Evolutionary conservation across 129 eudicot genomes (phyloP).

Genomic region (Scalesia atractyloides): DNA sequence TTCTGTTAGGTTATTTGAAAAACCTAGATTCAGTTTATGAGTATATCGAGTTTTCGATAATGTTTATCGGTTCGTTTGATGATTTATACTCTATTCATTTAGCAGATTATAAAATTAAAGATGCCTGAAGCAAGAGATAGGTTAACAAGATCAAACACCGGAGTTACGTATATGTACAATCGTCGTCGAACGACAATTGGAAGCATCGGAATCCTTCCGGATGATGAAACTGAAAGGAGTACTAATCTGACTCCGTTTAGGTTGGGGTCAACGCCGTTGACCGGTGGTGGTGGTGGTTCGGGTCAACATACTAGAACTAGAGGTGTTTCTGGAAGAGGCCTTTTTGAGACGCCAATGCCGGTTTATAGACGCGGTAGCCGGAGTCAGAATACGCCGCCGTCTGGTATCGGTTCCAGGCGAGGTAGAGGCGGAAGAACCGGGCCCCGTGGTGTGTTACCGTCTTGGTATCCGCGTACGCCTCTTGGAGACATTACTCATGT

Average conservation of each 20-base stretch:
- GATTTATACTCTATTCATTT: background rate
- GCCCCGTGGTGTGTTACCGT: slow-evolving; percentile 42
- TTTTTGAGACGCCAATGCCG: slow-evolving; percentile 39
- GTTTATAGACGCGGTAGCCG: slow-evolving; percentile 42
- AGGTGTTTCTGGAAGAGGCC: slow-evolving; percentile 34
- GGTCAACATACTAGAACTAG: slow-evolving; percentile 25
- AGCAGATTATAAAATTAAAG: slow-evolving; percentile 16
- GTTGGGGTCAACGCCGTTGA: slow-evolving; percentile 49
- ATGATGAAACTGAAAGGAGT: slow-evolving; percentile 23
- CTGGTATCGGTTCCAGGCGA: slow-evolving; percentile 26
- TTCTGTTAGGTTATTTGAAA: background rate
- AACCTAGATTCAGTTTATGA: background rate
- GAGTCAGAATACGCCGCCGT: slow-evolving; percentile 41
- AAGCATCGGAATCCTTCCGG: slow-evolving; percentile 17
- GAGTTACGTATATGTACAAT: slow-evolving; percentile 30
- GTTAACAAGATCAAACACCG: slow-evolving; percentile 48
- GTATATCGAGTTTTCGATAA: no score
- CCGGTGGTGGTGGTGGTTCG: slow-evolving; percentile 34
- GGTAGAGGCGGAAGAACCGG: slow-evolving; percentile 34
- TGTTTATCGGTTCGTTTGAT: background rate
- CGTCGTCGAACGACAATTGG: slow-evolving; percentile 27
- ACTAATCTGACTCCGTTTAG: slow-evolving; percentile 40
- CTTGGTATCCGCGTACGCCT: slow-evolving; percentile 83
- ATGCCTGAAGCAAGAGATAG: slow-evolving; percentile 74
- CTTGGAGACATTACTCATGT: slow-evolving; percentile 66